A percentile compares a stretch with the other conserved stretches of the same genome.
phyloP scores from a whole-genome alignment of 176 grass and related monocot genomes.

The barley (Hordeum vulgare) region DNA sequence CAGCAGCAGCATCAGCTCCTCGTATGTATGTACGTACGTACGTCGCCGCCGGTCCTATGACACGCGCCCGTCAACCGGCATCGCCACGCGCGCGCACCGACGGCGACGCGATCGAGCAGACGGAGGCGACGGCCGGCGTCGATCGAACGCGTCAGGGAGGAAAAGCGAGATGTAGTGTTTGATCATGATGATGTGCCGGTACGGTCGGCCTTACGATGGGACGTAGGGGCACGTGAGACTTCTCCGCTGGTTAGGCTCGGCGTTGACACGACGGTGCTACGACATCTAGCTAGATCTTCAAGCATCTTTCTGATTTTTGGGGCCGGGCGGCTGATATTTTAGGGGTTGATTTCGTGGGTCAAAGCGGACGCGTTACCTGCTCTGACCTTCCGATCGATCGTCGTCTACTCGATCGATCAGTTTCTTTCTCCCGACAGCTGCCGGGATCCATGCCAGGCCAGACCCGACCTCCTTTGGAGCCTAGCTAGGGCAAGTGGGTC shows the following conservation, averaged over 20 bases:
- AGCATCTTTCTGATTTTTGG: neutral
- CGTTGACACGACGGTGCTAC: slow-evolving; percentile 10
- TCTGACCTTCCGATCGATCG: slow-evolving; percentile 24
- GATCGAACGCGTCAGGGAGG: neutral
- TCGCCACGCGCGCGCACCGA: neutral
- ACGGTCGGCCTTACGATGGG: neutral
- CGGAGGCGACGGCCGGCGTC: neutral
- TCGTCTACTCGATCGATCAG: neutral
- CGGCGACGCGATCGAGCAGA: neutral
- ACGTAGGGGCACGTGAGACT: neutral
- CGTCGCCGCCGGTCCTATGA: no score
- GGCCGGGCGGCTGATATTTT: neutral
- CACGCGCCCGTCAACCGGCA: no score
- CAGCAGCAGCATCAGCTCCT: no score
- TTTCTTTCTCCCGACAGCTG: slow-evolving; percentile 5
- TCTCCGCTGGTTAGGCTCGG: slow-evolving; percentile 8
- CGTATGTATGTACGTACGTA: no score
- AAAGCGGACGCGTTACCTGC: neutral
- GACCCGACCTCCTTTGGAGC: neutral
- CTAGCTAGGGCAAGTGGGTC: neutral
- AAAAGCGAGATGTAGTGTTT: neutral
- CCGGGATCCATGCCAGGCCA: neutral
- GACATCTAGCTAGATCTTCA: neutral
- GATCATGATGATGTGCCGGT: neutral
- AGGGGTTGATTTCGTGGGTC: neutral